Percentiles rank a stretch among this genome's conserved stretches.
phyloP scores from a whole-genome alignment of 768 basidiomycete species.

The Lentinula edodes region DNA sequence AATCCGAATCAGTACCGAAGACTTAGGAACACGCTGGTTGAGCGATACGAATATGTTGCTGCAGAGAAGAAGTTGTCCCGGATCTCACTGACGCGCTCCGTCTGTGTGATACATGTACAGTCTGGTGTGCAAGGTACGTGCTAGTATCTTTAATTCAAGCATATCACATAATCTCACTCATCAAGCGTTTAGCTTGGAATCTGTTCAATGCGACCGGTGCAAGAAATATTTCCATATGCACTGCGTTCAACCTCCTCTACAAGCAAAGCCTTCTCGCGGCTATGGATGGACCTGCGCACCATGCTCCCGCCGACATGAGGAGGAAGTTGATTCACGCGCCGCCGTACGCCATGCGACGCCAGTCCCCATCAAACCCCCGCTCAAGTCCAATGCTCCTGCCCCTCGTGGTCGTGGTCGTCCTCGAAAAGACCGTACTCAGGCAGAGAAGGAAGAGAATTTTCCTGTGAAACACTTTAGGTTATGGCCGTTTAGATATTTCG shows the following conservation, averaged over 20 bases:
- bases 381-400: slow-evolving; percentile 69
- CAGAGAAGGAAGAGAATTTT: slow-evolving; percentile 73
- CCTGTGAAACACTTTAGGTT: slow-evolving; percentile 82
- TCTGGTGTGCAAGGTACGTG: slow-evolving; percentile 86
- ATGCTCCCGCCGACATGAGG: slow-evolving; percentile 83
- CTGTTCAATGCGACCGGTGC: slow-evolving; percentile 88
- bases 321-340: slow-evolving; percentile 68
- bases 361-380: slow-evolving; percentile 29
- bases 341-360: slow-evolving; percentile 59
- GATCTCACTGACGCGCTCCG: slow-evolving; percentile 86
- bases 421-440: slow-evolving; percentile 65
- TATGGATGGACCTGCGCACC: slow-evolving; percentile 98
- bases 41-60: slow-evolving; percentile 91
- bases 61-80: slow-evolving; percentile 88
- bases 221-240: slow-evolving; percentile 92
- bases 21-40: slow-evolving; percentile 70
- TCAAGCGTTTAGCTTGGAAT: slow-evolving; percentile 55
- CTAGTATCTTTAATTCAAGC: neutral
- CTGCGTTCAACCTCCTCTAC: slow-evolving; percentile 88
- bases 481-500: slow-evolving; percentile 97
- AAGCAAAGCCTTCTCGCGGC: slow-evolving; percentile 88
- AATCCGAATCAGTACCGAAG: slow-evolving; percentile 59
- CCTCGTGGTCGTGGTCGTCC: slow-evolving; percentile 71
- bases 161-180: slow-evolving; percentile 4
- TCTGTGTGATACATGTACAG: slow-evolving; percentile 77